Base-by-base conservation (phyloP, 352 stramenopile genomes). In the Achlya hypogyna region DNA sequence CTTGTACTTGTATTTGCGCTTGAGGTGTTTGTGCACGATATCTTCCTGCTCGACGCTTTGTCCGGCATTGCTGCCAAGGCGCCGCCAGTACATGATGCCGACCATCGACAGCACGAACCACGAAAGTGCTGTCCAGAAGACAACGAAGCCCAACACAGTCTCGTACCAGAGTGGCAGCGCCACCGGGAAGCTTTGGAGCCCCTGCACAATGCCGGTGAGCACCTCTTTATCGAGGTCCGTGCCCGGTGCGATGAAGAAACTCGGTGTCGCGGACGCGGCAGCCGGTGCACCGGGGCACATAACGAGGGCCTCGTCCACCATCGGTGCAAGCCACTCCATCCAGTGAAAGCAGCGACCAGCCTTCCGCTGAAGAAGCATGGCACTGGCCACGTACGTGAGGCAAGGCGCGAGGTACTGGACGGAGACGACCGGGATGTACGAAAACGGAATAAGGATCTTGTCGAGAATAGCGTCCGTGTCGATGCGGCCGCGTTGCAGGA, bases 371-470 rank as follows among this genome's bases (percentile, higher is more conserved):
- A 88, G 69, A 31, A 90, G 69, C 53, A 86, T 67, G n/a, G 70
- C 71, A 1, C 72, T 72, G 5, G 78, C 73, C 18, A 88, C 12
- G 28, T 86, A 67, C 0, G 74, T 69, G 40, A 71, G 74, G 14
- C 79, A 67, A 0, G 84, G 84, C 16, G 84, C 78, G n/a, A 92
- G 68, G 71, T 88, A 92, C 71, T 92, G 84, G 38, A 92, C 70
- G 5, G 81, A 78, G 59, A 92, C 83, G 64, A 92, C 83, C 20
- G 84, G 84, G 12, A 85, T 68, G 65, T 90, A 92, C 74, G 88
- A 88, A 73, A 92, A 90, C 72, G 89, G 84, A 47, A 92, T 73
- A 53, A 82, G 78, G 25, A 89, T 78, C 53, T 88, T 88, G 63
- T 70, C 83, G 69, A 89, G 74, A 49, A 92, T 65, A 34, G 87